These are phyloP conservation scores for Acanthochlamys bracteata DNA, from an alignment of 106 monocot genomes.

Conservation along the genomic window DNA sequence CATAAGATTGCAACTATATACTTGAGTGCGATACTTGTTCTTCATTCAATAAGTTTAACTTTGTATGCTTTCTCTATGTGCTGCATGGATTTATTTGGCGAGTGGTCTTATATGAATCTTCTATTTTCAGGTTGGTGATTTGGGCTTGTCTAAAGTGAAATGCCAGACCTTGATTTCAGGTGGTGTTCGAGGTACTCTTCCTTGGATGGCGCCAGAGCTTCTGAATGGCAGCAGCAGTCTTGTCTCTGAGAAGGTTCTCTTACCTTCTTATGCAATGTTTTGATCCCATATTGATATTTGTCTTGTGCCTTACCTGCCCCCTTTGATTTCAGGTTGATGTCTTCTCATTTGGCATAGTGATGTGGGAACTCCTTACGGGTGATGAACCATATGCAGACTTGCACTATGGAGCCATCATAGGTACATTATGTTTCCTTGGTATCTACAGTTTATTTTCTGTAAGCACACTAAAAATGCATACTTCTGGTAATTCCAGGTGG, in stretches of 20 bases:
- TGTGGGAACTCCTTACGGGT: constrained; percentile 93
- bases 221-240: constrained; percentile 71
- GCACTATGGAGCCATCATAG: constrained; percentile 91
- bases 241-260: constrained; percentile 75
- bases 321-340: constrained; percentile 62
- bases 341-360: constrained; percentile 89
- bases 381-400: constrained; percentile 88
- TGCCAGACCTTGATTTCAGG: constrained; percentile 92
- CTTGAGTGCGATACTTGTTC: no score
- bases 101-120: background rate
- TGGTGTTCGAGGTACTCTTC: constrained; percentile 86
- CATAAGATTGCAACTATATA: no score
- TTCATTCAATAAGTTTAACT: no score
- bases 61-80: no score
- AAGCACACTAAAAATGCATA: background rate
- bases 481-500: constrained; percentile 35
- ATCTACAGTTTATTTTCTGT: no score
- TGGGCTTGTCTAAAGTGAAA: constrained; percentile 90
- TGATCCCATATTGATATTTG: background rate
- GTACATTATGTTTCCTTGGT: constrained; percentile 16
- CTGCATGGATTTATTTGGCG: background rate
- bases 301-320: background rate
- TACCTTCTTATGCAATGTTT: background rate
- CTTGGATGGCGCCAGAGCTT: constrained; percentile 98
- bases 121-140: constrained; percentile 65